These are phyloP conservation scores for Phytopythium mirpurense DNA, from an alignment of 352 stramenopile species.

Conservation along the genomic window DNA sequence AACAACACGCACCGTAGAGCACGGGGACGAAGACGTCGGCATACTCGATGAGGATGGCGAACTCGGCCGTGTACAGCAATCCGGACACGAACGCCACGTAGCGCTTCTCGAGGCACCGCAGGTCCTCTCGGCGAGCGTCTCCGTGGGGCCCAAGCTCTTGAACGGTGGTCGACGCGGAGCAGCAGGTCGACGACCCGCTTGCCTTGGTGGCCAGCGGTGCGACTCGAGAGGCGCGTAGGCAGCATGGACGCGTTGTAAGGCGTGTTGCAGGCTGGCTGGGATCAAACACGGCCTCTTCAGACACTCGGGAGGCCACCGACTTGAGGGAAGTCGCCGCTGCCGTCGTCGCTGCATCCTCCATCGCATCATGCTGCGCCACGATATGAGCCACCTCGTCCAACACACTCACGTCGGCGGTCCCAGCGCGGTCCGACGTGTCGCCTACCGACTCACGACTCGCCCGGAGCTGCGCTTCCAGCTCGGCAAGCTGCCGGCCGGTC, in stretches of 20 bases:
- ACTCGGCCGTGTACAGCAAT: constrained; percentile 8
- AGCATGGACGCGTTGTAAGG: too few species aligned
- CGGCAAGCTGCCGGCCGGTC: background rate
- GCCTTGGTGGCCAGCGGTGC: background rate
- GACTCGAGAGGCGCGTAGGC: background rate
- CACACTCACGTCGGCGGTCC: background rate
- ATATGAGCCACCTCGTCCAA: constrained; percentile 1
- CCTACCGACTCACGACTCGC: background rate
- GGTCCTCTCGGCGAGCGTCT: background rate
- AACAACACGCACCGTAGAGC: constrained; percentile 6
- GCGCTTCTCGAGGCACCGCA: background rate
- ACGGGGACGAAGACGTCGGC: constrained; percentile 1
- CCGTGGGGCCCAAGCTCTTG: background rate
- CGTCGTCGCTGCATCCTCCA: background rate
- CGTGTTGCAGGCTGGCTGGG: background rate
- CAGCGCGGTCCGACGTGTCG: background rate
- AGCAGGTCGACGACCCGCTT: too few species aligned
- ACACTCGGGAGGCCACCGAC: background rate
- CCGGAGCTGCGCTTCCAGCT: background rate
- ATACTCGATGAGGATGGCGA: constrained; percentile 6
- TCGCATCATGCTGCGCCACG: background rate
- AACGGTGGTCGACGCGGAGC: background rate
- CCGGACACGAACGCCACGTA: background rate
- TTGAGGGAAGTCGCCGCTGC: background rate
- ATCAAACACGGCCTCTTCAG: background rate